Evolutionary conservation across 352 stramenopile genomes (phyloP).

Genomic region (Pythium grandisporangium): DNA sequence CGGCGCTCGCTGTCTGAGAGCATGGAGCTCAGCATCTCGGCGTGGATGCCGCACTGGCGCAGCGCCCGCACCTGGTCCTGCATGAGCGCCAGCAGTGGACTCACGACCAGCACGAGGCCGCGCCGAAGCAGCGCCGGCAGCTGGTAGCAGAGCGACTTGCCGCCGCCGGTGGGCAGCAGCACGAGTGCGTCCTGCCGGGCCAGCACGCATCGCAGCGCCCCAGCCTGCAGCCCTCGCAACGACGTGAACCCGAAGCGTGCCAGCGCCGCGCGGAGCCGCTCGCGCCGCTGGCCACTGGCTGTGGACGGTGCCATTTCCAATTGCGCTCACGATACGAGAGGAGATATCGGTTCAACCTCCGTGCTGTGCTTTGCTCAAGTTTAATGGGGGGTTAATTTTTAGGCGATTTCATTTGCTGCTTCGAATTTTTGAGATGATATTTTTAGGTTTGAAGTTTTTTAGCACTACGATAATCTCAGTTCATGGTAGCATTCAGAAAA

Average conservation of each 20-base stretch:
- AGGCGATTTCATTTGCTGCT: no score
- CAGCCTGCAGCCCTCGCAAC: slow-evolving; percentile 29
- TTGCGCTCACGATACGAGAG: no score
- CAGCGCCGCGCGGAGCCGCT: slow-evolving; percentile 37
- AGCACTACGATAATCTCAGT: no score
- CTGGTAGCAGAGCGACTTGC: slow-evolving; percentile 97
- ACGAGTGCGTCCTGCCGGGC: slow-evolving; percentile 58
- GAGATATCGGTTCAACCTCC: no score
- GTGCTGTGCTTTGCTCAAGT: no score
- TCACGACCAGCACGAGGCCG: slow-evolving; percentile 84
- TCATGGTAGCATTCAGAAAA: no score
- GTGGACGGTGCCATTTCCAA: background rate
- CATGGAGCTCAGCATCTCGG: slow-evolving; percentile 50
- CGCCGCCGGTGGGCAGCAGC: slow-evolving; percentile 94
- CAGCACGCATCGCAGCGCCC: slow-evolving; percentile 32
- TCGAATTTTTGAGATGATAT: no score
- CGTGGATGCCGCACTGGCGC: slow-evolving; percentile 22
- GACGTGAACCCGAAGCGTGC: slow-evolving; percentile 31
- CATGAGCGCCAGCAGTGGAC: slow-evolving; percentile 84
- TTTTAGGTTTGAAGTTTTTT: no score
- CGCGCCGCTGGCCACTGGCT: slow-evolving; percentile 25
- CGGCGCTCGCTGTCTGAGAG: slow-evolving; percentile 19
- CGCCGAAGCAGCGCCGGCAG: slow-evolving; percentile 66
- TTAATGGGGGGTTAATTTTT: no score
- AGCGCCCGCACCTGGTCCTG: slow-evolving; percentile 80